A percentile compares a stretch with the other conserved stretches of the same genome.
phyloP scores from a whole-genome alignment of 805 yeast genomes.

The Candida maltosa region DNA sequence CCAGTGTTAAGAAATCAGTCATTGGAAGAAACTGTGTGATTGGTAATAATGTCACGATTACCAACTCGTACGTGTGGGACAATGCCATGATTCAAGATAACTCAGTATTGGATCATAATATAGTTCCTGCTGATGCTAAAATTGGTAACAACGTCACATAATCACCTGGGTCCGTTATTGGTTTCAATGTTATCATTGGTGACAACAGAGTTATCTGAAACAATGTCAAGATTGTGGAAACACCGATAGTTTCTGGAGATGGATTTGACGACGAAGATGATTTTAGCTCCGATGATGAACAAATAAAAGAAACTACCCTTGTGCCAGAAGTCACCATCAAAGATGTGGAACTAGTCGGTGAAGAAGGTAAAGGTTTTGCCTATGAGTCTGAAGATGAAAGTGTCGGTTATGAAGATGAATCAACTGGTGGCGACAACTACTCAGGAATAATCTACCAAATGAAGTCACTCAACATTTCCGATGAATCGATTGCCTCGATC shows the following conservation, averaged over 20 bases:
- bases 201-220: slow-evolving; percentile 45
- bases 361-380: slow-evolving; percentile 47
- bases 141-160: slow-evolving; percentile 53
- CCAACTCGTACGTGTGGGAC: slow-evolving; percentile 85
- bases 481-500: slow-evolving; percentile 54
- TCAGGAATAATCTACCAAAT: slow-evolving; percentile 46
- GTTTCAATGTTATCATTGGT: slow-evolving; percentile 69
- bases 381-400: slow-evolving; percentile 44
- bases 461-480: slow-evolving; percentile 49
- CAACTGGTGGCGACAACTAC: slow-evolving; percentile 29
- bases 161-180: slow-evolving; percentile 73
- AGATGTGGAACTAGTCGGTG: slow-evolving; percentile 45
- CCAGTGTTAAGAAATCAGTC: slow-evolving; percentile 64
- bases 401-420: slow-evolving; percentile 35
- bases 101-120: slow-evolving; percentile 53
- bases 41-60: slow-evolving; percentile 71
- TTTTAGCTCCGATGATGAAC: slow-evolving; percentile 8
- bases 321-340: slow-evolving; percentile 27
- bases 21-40: slow-evolving; percentile 85
- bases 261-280: slow-evolving; percentile 27
- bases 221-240: slow-evolving; percentile 51
- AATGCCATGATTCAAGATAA: slow-evolving; percentile 70
- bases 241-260: slow-evolving; percentile 32
- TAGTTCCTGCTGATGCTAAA: slow-evolving; percentile 64
- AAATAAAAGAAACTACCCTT: slow-evolving; percentile 11